phyloP scores from a whole-genome alignment of 805 yeast genomes.

The Teunomyces pallodes region DNA sequence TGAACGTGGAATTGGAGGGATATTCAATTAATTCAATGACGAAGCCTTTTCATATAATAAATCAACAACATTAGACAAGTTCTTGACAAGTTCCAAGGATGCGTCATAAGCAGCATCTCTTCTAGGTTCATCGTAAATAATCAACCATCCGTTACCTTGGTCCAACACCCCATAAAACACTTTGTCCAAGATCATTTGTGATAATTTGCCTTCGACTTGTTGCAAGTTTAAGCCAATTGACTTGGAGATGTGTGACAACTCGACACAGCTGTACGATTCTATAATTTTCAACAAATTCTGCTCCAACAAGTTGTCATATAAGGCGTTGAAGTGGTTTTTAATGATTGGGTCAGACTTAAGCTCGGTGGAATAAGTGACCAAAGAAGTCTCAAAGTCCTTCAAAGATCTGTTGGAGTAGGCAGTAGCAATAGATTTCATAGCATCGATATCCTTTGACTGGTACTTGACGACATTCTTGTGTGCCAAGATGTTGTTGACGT shows the following conservation, averaged over 20 bases:
- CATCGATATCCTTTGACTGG: conserved; percentile 84
- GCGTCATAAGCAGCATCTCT: conserved; percentile 87
- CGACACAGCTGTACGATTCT: conserved; percentile 96
- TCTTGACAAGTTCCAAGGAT: conserved; percentile 80
- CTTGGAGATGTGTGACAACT: conserved; percentile 81
- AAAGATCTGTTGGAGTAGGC: conserved; percentile 89
- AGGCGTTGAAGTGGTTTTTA: conserved; percentile 86
- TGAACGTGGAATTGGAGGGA: conserved; percentile 45
- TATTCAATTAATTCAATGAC: conserved; percentile 53
- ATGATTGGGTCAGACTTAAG: conserved; percentile 84
- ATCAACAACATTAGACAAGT: conserved; percentile 86
- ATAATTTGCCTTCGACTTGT: conserved; percentile 89
- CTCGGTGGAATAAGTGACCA: conserved; percentile 67
- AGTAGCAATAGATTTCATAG: conserved; percentile 89
- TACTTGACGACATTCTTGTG: conserved; percentile 69
- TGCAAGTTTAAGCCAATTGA: conserved; percentile 83
- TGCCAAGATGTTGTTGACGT: conserved; percentile 72
- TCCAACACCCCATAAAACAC: conserved; percentile 95
- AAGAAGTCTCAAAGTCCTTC: conserved; percentile 84
- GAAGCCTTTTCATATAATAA: conserved; percentile 92
- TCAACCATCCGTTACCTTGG: conserved; percentile 97
- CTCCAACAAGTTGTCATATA: conserved; percentile 89
- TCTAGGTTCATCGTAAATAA: conserved; percentile 84
- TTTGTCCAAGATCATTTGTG: conserved; percentile 95
- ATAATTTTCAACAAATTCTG: conserved; percentile 91